Conservation (phyloP, 2,329 filamentous ascomycete species). For the Cladophialophora exuberans region DNA sequence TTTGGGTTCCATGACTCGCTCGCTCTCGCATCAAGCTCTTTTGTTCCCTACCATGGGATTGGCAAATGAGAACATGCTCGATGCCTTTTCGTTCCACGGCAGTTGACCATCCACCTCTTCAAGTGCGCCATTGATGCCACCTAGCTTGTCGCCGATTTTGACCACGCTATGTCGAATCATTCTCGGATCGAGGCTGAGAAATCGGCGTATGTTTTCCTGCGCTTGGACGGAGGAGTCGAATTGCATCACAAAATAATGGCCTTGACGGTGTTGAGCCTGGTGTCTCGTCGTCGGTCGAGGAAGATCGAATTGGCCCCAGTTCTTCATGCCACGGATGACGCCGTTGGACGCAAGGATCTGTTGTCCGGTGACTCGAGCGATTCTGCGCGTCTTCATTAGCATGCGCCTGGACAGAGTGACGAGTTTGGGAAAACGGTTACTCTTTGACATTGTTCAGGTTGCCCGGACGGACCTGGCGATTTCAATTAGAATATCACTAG, state of each 20-base stretch:
- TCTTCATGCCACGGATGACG: constrained; percentile 87
- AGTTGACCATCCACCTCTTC: constrained; percentile 60
- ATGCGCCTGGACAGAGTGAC: neutral
- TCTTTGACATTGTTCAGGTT: constrained; percentile 92
- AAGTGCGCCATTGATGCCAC: constrained; percentile 65
- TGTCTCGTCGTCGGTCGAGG: constrained; percentile 78
- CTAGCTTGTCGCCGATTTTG: constrained; percentile 73
- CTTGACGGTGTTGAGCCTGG: constrained; percentile 79
- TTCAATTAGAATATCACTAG: neutral
- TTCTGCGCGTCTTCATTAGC: constrained; percentile 17
- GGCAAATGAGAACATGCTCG: constrained; percentile 2
- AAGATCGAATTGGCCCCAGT: constrained; percentile 92
- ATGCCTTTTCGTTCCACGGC: constrained; percentile 48
- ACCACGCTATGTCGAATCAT: constrained; percentile 88
- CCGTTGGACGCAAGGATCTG: constrained; percentile 50
- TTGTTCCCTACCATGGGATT: neutral
- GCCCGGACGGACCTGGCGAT: constrained; percentile 80
- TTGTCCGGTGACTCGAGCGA: constrained; percentile 24
- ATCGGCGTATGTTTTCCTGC: constrained; percentile 74
- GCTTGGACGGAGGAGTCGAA: constrained; percentile 79
- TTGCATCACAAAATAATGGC: constrained; percentile 97
- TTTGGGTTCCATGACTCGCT: neutral
- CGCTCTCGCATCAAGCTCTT: neutral
- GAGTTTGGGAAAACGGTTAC: constrained; percentile 54
- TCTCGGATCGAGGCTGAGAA: constrained; percentile 81